These are phyloP conservation scores for Cyclotella baltica DNA, from an alignment of 108 stramenopile species.

Conservation along the genomic window DNA sequence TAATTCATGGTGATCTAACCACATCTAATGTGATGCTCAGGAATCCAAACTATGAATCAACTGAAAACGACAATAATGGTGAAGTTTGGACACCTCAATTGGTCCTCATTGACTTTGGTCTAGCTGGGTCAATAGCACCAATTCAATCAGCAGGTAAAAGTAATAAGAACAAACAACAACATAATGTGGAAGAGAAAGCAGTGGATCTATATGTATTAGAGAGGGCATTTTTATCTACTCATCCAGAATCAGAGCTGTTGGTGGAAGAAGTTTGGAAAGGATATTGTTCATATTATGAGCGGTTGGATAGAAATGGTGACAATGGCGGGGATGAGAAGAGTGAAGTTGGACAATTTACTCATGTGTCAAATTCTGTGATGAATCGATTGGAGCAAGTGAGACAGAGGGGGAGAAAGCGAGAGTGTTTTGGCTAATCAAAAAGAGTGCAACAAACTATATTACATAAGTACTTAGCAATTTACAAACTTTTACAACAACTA, in stretches of 20 bases:
- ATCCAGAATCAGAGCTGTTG: constrained; percentile 80
- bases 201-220: constrained; percentile 98
- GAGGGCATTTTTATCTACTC: constrained; percentile 93
- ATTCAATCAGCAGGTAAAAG: constrained; percentile 22
- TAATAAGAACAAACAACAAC: constrained; percentile 61
- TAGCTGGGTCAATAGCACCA: constrained; percentile 57
- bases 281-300: constrained; percentile 61
- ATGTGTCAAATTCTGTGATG: constrained; percentile 54
- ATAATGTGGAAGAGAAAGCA: constrained; percentile 91
- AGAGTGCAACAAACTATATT: not conserved
- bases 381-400: constrained; percentile 87
- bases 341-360: constrained; percentile 12
- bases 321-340: not conserved
- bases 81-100: constrained; percentile 41
- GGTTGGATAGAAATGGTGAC: constrained; percentile 44
- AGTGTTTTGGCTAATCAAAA: constrained; percentile 88
- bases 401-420: constrained; percentile 89
- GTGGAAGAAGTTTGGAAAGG: constrained; percentile 68
- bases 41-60: constrained; percentile 36
- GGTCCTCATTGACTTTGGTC: constrained; percentile 94
- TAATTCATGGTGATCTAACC: constrained; percentile 97
- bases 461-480: not conserved
- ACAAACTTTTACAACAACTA: not conserved
- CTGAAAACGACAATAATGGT: constrained; percentile 16
- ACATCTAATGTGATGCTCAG: constrained; percentile 94